These are phyloP conservation scores for Ustilago loliicola DNA, from an alignment of 1,284 basidiomycete genomes.

Conservation along the genomic window DNA sequence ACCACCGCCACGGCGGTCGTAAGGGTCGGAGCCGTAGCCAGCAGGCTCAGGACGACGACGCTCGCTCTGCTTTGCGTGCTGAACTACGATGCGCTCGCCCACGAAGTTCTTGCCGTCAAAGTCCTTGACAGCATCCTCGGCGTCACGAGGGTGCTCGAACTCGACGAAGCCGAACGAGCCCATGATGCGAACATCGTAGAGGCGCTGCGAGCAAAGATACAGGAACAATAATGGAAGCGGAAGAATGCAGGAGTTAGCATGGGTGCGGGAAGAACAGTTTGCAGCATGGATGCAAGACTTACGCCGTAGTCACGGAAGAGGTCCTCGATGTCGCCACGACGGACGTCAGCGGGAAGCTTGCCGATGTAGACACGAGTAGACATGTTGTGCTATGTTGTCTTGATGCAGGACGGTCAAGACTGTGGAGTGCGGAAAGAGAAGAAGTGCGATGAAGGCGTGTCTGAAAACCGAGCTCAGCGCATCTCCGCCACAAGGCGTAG, in stretches of 20 bases:
- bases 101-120: constrained; percentile 68
- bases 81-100: constrained; percentile 68
- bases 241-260: neutral
- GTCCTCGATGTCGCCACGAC: constrained; percentile 64
- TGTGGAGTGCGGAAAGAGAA: constrained; percentile 10
- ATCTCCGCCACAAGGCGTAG: no score
- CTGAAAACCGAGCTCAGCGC: constrained; percentile 6
- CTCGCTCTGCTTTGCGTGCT: constrained; percentile 64
- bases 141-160: constrained; percentile 68
- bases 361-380: constrained; percentile 67
- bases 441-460: constrained; percentile 1
- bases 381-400: constrained; percentile 23
- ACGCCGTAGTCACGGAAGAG: constrained; percentile 68
- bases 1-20: constrained; percentile 44
- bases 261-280: neutral
- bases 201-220: constrained; percentile 30
- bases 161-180: constrained; percentile 68
- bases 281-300: constrained; percentile 27
- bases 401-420: neutral
- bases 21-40: constrained; percentile 46
- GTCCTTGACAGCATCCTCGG: constrained; percentile 68
- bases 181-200: constrained; percentile 67
- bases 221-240: neutral
- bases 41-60: constrained; percentile 51
- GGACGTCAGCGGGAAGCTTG: constrained; percentile 61